Percentiles rank a stretch among this genome's conserved stretches.
Conservation (phyloP, 2,329 filamentous ascomycete species). For the Colletotrichum echinochloae region DNA sequence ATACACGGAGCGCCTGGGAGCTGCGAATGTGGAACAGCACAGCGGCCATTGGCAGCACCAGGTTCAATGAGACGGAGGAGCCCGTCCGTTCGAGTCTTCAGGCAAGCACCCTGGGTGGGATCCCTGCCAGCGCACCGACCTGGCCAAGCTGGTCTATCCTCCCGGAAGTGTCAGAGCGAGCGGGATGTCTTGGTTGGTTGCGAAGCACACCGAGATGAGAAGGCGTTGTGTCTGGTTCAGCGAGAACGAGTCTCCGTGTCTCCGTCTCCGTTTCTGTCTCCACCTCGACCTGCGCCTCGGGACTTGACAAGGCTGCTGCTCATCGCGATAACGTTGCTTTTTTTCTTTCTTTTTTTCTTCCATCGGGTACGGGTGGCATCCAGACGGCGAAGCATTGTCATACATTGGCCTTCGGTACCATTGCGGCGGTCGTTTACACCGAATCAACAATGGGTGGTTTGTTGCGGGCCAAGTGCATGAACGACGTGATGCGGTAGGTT, state of each 20-base stretch:
- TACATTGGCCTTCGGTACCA: not conserved
- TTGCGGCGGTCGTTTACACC: not conserved
- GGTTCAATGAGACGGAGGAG: conserved; percentile 17
- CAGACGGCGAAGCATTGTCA: not conserved
- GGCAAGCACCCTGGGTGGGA: conserved; percentile 22
- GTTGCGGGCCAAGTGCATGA: conserved; percentile 8
- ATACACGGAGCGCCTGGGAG: conserved; percentile 9
- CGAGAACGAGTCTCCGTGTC: not conserved
- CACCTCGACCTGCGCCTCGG: conserved; percentile 1
- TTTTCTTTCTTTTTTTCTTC: too few relatives aligned
- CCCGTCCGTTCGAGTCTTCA: conserved; percentile 16
- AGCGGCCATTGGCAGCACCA: conserved; percentile 10
- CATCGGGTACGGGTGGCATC: not conserved
- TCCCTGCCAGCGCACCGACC: conserved; percentile 34
- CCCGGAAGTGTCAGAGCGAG: conserved; percentile 30
- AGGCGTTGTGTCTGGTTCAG: not conserved
- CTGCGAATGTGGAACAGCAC: conserved; percentile 7
- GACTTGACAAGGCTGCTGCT: not conserved
- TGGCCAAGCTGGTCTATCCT: conserved; percentile 27
- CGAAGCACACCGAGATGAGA: conserved; percentile 12
- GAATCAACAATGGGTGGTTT: not conserved
- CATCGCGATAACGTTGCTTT: not conserved
- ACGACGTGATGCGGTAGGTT: not conserved
- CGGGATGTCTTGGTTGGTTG: conserved; percentile 33
- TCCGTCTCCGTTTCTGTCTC: not conserved